Base-by-base conservation (phyloP, 306 rosid species). In the Cicer judaicum region DNA sequence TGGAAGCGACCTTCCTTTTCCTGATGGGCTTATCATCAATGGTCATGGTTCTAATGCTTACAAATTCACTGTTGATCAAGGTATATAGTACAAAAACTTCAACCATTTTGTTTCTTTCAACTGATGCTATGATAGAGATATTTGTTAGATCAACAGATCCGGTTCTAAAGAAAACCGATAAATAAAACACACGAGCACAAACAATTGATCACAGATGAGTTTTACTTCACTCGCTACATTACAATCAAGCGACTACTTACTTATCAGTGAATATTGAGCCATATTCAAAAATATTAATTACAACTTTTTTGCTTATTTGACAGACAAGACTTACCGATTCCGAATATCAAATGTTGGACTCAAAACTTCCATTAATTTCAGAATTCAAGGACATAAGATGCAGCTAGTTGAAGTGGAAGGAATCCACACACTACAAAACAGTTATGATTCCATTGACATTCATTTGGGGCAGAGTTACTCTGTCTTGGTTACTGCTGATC, bases 381-480 rank as follows among this genome's bases (percentile, higher is more conserved):
- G 98, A 83, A 87, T 93, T 62, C 91, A 93, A 80, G 97, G 97
- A 8, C 98, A 91, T 83, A 91, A 85, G 84, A 82, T 93, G 89
- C 4, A 68, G 19, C 82, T 91, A 57, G 92, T 89, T 61, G 97
- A 93, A 88, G 96, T 93, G 44, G 98, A 93, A 91, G 98, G 98
- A 81, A 81, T 85, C 16, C 97, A 93, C 83, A 68, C 91, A 2
- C 90, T 93, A 68, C 98, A 93, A 50, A 91, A 91, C 81, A 87
- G 82, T 19, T 93, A 91, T 44, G 86, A 79, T 24, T 93, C 97
- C 41, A 92, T 93, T 63, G 98, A 91, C 77, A 75, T 93, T 68
- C 98, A 93, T 84, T 78, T 93, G 72, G 98, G 98, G 68, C 98
- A 93, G 78, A 89, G 93, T 18, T 84, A 73, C 66, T 93, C 97